Evolutionary conservation across 495 filamentous ascomycete genomes (phyloP).

Genomic region (Aspergillus affinis): DNA sequence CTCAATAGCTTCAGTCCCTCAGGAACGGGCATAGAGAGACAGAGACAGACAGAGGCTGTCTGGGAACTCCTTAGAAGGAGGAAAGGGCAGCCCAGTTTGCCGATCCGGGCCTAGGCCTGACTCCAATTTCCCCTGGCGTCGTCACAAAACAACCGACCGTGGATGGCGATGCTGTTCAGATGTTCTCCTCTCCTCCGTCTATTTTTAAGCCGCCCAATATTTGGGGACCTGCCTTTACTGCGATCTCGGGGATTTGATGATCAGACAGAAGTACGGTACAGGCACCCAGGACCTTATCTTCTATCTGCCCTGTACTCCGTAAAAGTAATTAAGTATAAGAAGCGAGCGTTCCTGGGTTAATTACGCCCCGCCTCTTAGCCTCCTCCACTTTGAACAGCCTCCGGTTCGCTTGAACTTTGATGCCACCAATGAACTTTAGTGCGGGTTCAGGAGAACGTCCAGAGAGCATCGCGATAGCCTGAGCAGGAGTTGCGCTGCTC

Average conservation of each 20-base stretch:
- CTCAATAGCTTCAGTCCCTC: neutral
- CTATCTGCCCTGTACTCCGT: too few species aligned
- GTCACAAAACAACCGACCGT: too few species aligned
- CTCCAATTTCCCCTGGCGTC: constrained; percentile 6
- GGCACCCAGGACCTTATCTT: too few species aligned
- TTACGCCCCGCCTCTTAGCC: constrained; percentile 1
- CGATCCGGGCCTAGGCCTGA: constrained; percentile 4
- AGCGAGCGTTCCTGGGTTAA: constrained; percentile 6
- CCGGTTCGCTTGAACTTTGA: constrained; percentile 19
- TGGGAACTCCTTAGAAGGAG: constrained; percentile 2
- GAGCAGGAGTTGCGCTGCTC: too few species aligned
- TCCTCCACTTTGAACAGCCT: constrained; percentile 4
- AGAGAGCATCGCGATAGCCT: too few species aligned
- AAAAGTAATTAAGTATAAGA: too few species aligned
- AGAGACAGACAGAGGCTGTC: too few species aligned
- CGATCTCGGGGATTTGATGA: too few species aligned
- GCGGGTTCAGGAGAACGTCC: constrained; percentile 18
- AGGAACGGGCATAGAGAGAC: too few species aligned
- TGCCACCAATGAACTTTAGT: constrained; percentile 24
- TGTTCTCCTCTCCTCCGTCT: neutral
- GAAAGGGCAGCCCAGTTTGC: neutral
- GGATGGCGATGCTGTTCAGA: too few species aligned
- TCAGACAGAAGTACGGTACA: too few species aligned
- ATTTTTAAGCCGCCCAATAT: neutral
- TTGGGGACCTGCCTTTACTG: too few species aligned